A percentile compares a stretch with the other conserved stretches of the same genome.
phyloP scores from a whole-genome alignment of 108 stramenopile species.

The Nitzschia palea region DNA sequence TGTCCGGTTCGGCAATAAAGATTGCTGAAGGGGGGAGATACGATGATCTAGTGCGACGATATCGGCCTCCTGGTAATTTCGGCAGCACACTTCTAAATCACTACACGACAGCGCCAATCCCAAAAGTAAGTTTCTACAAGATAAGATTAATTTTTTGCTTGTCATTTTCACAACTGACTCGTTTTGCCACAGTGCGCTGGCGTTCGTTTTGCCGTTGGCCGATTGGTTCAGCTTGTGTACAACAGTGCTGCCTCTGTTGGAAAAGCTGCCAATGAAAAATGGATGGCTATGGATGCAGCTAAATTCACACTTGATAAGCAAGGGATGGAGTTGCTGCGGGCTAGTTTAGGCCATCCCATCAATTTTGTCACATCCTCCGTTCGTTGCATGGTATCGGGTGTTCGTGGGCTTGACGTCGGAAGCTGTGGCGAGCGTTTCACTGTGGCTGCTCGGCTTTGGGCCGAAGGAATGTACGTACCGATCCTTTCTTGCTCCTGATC shows the following conservation, averaged over 20 bases:
- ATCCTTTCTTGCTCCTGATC: no score
- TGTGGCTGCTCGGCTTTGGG: conserved; percentile 67
- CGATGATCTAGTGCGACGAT: conserved; percentile 56
- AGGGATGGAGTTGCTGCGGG: conserved; percentile 43
- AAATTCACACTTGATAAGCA: conserved; percentile 28
- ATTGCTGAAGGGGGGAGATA: conserved; percentile 79
- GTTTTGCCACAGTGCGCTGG: conserved; percentile 42
- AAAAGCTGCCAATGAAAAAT: conserved; percentile 1
- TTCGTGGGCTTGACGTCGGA: conserved; percentile 59
- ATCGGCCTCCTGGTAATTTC: conserved; percentile 81
- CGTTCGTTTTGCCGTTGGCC: conserved; percentile 60
- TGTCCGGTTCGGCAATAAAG: conserved; percentile 52
- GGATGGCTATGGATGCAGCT: conserved; percentile 21
- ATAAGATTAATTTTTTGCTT: neutral
- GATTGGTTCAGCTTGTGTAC: conserved; percentile 68
- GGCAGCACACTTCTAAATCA: conserved; percentile 43
- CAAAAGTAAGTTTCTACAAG: conserved; percentile 36
- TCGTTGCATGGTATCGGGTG: conserved; percentile 59
- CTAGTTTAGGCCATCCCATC: conserved; percentile 62
- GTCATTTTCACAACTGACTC: neutral
- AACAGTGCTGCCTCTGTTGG: conserved; percentile 23
- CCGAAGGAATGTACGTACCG: conserved; percentile 45
- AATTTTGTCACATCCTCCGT: conserved; percentile 32
- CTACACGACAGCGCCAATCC: conserved; percentile 70
- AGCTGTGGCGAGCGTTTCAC: conserved; percentile 47